A percentile compares a stretch with the other conserved stretches of the same genome.
Evolutionary conservation across 2,329 filamentous ascomycete species (phyloP).

Genomic region (Apiospora koreana): DNA sequence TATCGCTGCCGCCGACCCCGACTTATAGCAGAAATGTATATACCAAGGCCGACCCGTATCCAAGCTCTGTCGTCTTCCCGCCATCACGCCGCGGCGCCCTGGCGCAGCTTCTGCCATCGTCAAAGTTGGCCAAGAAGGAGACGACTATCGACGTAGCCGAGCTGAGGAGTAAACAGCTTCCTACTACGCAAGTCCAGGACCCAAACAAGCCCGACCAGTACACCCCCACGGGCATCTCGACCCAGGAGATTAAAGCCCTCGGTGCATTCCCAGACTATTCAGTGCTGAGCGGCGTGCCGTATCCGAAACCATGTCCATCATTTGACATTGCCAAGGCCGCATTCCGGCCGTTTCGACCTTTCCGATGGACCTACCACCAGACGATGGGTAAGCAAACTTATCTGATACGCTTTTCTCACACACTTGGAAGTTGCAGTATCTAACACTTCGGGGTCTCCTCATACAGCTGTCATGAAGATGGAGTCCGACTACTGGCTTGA

Average conservation of each 20-base stretch:
- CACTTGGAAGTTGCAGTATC: neutral
- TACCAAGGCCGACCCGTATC: constrained; percentile 10
- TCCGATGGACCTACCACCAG: constrained; percentile 84
- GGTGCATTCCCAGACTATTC: constrained; percentile 83
- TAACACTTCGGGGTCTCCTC: constrained; percentile 11
- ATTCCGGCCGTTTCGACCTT: constrained; percentile 77
- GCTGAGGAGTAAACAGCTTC: constrained; percentile 12
- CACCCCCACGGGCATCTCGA: constrained; percentile 57
- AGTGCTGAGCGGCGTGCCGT: constrained; percentile 70
- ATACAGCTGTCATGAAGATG: constrained; percentile 71
- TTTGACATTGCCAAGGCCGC: constrained; percentile 71
- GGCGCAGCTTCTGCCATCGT: constrained; percentile 2
- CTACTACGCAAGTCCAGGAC: constrained; percentile 8
- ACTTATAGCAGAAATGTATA: neutral
- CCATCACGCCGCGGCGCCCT: constrained; percentile 13
- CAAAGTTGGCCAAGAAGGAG: constrained; percentile 9
- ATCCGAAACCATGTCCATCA: constrained; percentile 61
- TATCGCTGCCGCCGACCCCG: neutral
- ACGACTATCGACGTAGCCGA: neutral
- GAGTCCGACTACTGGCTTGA: constrained; percentile 90
- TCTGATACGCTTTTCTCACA: neutral
- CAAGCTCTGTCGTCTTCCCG: constrained; percentile 13
- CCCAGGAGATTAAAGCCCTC: constrained; percentile 67
- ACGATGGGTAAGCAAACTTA: constrained; percentile 72
- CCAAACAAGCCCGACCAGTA: constrained; percentile 10